Base-by-base conservation (phyloP, 208 protist genomes). In the Acanthamoeba divionensis region DNA sequence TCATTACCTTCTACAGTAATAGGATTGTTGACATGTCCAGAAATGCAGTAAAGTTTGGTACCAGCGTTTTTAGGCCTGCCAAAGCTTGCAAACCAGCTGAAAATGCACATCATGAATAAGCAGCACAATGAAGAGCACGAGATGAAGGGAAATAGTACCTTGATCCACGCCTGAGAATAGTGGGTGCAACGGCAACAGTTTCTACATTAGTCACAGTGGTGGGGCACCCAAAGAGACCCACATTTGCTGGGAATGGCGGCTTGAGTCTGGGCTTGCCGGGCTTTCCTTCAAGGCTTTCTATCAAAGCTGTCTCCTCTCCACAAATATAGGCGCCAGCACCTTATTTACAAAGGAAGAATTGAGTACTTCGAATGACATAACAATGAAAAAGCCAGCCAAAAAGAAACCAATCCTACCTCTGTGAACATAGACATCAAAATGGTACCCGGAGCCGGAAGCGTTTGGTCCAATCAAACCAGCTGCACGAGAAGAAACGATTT, bases 181-280 rank as follows among this genome's bases (percentile, higher is more conserved):
- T 98, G 52, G 98, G 98, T 0, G 97, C 79, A 3, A 99, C 98
- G n/a, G 98, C 95, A 9, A 99, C 98, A 9, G 98, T 99, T 93
- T 99, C 98, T 69, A 99, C 98, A 90, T 99, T 99, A 63, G 98
- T 99, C 10, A 99, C 98, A 18, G 98, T 99, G 3, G 98, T 99
- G 36, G 98, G 98, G 95, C 98, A 99, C 54, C 98, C 97, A 93
- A 98, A 99, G 24, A 99, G 95, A 80, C 98, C 98, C 47, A 99
- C 96, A 90, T 98, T 98, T 13, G 98, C 98, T 4, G 98, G 98
- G 94, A 99, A 99, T 15, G 98, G 98, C 50, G 98, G 98, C 96
- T 99, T 99, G 89, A 99, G 95, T 66, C 98, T 95, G 55, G 98
- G 98, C 92, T 99, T 98, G 55, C 98, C 98, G 18, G 60, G 96